Conservation (phyloP, 345 rosid genomes). For the Salix dunnii region DNA sequence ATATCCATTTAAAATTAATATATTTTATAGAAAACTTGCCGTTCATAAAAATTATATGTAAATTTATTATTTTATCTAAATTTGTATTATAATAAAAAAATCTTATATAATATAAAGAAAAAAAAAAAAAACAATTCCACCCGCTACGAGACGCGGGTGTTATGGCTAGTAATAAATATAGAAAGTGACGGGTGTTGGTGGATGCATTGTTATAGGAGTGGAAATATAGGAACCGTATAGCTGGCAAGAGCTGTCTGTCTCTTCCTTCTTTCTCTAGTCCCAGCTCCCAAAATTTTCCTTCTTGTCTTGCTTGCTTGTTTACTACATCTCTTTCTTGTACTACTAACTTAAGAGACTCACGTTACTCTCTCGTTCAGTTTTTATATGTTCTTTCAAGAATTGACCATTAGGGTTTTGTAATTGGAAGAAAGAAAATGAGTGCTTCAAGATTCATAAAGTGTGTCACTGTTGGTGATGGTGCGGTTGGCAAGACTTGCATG, state of each 20-base stretch:
- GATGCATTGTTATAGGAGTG: not conserved
- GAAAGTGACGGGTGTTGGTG: conserved; percentile 16
- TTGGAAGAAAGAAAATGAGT: conserved; percentile 37
- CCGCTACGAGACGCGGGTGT: too few species aligned
- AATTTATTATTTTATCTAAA: too few species aligned
- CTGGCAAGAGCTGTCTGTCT: conserved; percentile 25
- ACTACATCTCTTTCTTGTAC: not conserved
- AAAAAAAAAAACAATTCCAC: too few species aligned
- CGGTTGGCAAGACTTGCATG: conserved; percentile 78
- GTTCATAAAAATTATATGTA: too few species aligned
- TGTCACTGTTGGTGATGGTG: conserved; percentile 78
- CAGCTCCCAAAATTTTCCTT: not conserved
- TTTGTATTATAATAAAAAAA: too few species aligned
- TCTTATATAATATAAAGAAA: too few species aligned
- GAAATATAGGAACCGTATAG: conserved; percentile 14
- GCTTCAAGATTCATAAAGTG: conserved; percentile 72
- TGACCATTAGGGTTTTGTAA: conserved; percentile 5
- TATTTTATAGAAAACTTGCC: too few species aligned
- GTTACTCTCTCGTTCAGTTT: not conserved
- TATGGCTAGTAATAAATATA: too few species aligned
- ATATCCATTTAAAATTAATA: too few species aligned
- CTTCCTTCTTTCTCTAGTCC: not conserved
- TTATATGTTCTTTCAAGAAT: not conserved
- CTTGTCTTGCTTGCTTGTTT: not conserved
- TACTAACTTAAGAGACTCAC: not conserved